Conservation (phyloP, 2,329 filamentous ascomycete genomes). For the Penicillium sp. region DNA sequence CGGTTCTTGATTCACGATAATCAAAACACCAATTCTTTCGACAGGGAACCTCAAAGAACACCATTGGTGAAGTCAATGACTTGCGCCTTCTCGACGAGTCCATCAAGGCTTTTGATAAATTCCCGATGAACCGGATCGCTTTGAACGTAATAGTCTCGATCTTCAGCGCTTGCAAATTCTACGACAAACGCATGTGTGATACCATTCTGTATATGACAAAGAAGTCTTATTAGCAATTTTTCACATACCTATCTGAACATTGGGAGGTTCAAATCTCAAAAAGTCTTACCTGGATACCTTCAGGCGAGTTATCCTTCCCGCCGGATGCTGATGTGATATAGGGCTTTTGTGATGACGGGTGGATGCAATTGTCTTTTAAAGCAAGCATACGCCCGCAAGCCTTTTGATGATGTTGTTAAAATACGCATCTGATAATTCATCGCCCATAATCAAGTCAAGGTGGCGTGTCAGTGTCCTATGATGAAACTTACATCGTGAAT, state of each 20-base stretch:
- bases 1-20: too few species aligned
- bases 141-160: slow-evolving; percentile 67
- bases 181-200: slow-evolving; percentile 69
- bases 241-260: not conserved
- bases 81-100: slow-evolving; percentile 36
- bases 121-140: slow-evolving; percentile 63
- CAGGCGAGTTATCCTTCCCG: slow-evolving; percentile 61
- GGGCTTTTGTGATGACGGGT: slow-evolving; percentile 56
- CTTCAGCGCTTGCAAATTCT: slow-evolving; percentile 62
- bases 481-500: slow-evolving; percentile 55
- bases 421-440: not conserved
- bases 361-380: slow-evolving; percentile 59
- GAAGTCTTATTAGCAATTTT: not conserved
- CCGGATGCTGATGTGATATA: slow-evolving; percentile 62
- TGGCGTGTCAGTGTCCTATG: not conserved
- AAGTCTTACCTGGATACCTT: slow-evolving; percentile 57
- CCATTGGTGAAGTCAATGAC: slow-evolving; percentile 37
- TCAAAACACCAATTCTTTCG: too few species aligned
- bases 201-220: slow-evolving; percentile 45
- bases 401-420: slow-evolving; percentile 36
- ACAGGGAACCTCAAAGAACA: slow-evolving; percentile 26
- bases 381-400: slow-evolving; percentile 57
- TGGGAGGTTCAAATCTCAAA: not conserved
- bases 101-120: slow-evolving; percentile 52
- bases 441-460: not conserved